These are phyloP conservation scores for Penicillium decumbens DNA, from an alignment of 2,329 filamentous ascomycete species.

Conservation along the genomic window DNA sequence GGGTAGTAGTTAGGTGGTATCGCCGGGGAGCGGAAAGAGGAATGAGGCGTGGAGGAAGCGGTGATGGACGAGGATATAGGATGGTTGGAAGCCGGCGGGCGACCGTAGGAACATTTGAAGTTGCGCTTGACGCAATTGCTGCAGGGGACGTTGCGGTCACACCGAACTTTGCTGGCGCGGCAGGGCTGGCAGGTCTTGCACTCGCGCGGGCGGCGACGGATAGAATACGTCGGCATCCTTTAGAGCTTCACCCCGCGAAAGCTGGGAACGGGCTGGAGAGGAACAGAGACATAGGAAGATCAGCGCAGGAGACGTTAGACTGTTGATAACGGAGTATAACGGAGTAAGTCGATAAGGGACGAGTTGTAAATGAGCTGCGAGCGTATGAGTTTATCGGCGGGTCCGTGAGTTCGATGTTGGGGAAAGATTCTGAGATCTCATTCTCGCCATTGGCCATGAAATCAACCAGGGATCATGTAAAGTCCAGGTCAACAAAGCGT, in stretches of 20 bases:
- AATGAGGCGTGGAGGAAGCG: slow-evolving; percentile 11
- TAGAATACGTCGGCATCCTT: slow-evolving; percentile 33
- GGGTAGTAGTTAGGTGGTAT: slow-evolving; percentile 10
- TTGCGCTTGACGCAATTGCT: slow-evolving; percentile 41
- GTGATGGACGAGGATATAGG: slow-evolving; percentile 9
- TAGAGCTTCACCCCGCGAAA: slow-evolving; percentile 12
- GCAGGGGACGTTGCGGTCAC: slow-evolving; percentile 41
- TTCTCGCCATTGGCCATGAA: neutral
- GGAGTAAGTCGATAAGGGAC: neutral
- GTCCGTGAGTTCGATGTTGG: neutral
- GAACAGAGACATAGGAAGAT: neutral
- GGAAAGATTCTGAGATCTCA: neutral
- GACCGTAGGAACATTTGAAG: slow-evolving; percentile 38
- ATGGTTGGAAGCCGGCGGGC: slow-evolving; percentile 22
- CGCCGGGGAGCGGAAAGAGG: slow-evolving; percentile 14
- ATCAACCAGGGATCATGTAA: neutral
- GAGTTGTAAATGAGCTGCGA: neutral
- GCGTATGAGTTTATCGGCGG: neutral
- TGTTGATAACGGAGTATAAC: neutral
- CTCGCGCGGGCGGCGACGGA: slow-evolving; percentile 36
- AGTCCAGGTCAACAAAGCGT: neutral
- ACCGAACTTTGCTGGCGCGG: slow-evolving; percentile 49
- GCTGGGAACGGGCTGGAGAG: slow-evolving; percentile 2
- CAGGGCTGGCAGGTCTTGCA: slow-evolving; percentile 49
- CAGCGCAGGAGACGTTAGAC: neutral